Evolutionary conservation across 345 rosid genomes (phyloP).

Genomic region (Eucalyptus lansdowneana): DNA sequence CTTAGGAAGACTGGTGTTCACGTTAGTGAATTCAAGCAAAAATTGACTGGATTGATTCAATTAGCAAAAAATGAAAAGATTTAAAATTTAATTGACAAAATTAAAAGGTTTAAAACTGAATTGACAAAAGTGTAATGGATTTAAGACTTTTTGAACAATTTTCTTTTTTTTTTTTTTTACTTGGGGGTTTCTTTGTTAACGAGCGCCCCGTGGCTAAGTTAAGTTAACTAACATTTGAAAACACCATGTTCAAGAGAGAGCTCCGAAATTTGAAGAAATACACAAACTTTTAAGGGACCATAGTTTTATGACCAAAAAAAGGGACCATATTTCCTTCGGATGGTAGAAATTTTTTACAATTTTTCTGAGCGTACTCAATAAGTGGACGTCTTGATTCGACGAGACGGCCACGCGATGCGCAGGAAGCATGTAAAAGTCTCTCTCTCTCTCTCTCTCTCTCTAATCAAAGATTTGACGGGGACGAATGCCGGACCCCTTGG

Average conservation of each 20-base stretch:
- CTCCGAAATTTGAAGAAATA: neutral
- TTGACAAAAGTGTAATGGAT: rapidly evolving
- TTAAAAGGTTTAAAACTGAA: too few species aligned
- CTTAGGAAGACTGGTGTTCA: rapidly evolving
- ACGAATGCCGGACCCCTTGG: neutral
- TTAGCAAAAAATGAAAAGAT: too few species aligned
- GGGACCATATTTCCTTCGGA: neutral
- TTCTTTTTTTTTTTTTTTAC: too few species aligned
- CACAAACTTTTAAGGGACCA: neutral
- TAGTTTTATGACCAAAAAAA: too few species aligned
- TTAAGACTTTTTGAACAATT: too few species aligned
- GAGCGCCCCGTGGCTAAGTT: neutral
- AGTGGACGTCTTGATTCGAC: neutral
- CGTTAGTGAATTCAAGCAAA: rapidly evolving
- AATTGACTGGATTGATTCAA: too few species aligned
- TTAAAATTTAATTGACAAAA: too few species aligned
- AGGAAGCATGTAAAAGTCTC: neutral
- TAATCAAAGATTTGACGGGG: neutral
- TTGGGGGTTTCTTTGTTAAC: too few species aligned
- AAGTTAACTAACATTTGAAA: neutral
- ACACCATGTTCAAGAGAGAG: too few species aligned
- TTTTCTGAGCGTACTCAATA: neutral
- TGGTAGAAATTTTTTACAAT: neutral
- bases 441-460: neutral
- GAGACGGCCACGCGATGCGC: neutral